Percentiles rank a stretch among this genome's conserved stretches.
Conservation (phyloP, 768 basidiomycete genomes). For the Phylloporus rhodoxanthus region DNA sequence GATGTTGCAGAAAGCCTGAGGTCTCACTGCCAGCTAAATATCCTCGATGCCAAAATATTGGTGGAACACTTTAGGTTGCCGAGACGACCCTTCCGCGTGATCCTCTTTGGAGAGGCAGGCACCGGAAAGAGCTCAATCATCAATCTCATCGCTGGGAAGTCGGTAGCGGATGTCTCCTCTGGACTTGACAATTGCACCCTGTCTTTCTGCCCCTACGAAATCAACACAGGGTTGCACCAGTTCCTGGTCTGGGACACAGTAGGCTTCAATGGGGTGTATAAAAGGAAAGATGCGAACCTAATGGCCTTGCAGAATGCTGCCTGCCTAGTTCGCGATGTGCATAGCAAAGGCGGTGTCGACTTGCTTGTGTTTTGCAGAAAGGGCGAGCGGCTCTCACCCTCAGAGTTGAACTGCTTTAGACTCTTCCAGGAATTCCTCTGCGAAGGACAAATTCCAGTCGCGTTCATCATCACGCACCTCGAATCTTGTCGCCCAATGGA, state of each 20-base stretch:
- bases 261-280: conserved; percentile 22
- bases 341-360: conserved; percentile 30
- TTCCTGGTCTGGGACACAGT: conserved; percentile 31
- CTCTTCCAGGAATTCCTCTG: conserved; percentile 38
- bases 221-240: conserved; percentile 14
- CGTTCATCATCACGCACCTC: conserved; percentile 36
- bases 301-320: conserved; percentile 24
- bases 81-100: conserved; percentile 21
- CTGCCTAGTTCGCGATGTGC: conserved; percentile 27
- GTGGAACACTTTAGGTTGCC: conserved; percentile 10
- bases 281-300: conserved; percentile 3
- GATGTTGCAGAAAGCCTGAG: conserved; percentile 8
- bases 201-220: conserved; percentile 17
- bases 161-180: conserved; percentile 23
- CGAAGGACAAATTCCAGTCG: conserved; percentile 32
- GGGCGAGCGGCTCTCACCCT: conserved; percentile 24
- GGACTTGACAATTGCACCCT: conserved; percentile 32
- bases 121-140: conserved; percentile 38
- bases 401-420: conserved; percentile 28
- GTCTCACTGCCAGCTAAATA: too few relatives aligned
- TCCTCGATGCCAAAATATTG: conserved; percentile 9
- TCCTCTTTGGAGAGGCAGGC: conserved; percentile 39
- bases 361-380: conserved; percentile 36
- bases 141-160: conserved; percentile 32
- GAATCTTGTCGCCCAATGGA: conserved; percentile 29